Evolutionary conservation across 805 yeast species (phyloP).

Genomic region (Candida maris): DNA sequence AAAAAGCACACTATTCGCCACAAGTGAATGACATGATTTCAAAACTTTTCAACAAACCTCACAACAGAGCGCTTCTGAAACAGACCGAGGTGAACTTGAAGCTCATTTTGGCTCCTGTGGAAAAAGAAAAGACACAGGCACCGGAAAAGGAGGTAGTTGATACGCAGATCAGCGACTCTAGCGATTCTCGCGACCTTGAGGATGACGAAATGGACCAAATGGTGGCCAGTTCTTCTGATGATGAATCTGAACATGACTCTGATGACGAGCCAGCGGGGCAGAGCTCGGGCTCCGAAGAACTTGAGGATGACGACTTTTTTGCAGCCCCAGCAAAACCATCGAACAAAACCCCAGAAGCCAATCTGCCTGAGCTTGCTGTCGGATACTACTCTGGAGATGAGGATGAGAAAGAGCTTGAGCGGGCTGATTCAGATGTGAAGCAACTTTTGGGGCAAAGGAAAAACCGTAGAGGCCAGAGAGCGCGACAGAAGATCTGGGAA

Average conservation of each 20-base stretch:
- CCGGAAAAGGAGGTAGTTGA: constrained; percentile 24
- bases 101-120: constrained; percentile 27
- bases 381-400: constrained; percentile 85
- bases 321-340: constrained; percentile 24
- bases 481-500: constrained; percentile 96
- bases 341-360: constrained; percentile 27
- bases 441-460: constrained; percentile 56
- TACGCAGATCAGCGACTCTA: constrained; percentile 6
- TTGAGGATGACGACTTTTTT: constrained; percentile 41
- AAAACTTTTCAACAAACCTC: constrained; percentile 42
- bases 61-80: constrained; percentile 31
- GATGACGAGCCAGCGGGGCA: constrained; percentile 46
- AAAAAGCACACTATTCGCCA: constrained; percentile 38
- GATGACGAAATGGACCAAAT: constrained; percentile 19
- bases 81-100: constrained; percentile 25
- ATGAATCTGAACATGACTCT: constrained; percentile 46
- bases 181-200: constrained; percentile 13
- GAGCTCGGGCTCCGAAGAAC: constrained; percentile 1
- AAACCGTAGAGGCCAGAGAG: constrained; percentile 95
- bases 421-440: constrained; percentile 44
- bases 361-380: constrained; percentile 64
- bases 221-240: constrained; percentile 43
- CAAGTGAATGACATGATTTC: constrained; percentile 46
- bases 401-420: constrained; percentile 50
- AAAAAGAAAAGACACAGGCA: constrained; percentile 17